Evolutionary conservation across 306 rosid genomes (phyloP).

Genomic region (Prunus padus): DNA sequence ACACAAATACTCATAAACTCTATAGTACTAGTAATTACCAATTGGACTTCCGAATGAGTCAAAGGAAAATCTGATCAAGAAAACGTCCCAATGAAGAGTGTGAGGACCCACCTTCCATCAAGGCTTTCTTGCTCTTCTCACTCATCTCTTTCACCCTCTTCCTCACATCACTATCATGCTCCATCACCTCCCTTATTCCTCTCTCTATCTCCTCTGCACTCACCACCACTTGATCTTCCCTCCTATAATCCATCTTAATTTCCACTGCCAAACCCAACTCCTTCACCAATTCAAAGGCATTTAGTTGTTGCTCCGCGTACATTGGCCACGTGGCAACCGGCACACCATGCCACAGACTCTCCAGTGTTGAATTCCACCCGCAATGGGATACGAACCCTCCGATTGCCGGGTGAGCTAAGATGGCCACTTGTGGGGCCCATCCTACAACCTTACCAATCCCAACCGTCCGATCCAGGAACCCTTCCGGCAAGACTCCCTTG

Average conservation of each 20-base stretch:
- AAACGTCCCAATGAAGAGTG: not conserved
- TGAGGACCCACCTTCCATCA: conserved; percentile 23
- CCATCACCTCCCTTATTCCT: conserved; percentile 23
- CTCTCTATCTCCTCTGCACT: conserved; percentile 5
- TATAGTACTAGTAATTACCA: no score
- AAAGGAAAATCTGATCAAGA: conserved; percentile 1
- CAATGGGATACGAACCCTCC: conserved; percentile 37
- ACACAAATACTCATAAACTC: no score
- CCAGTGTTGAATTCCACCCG: conserved; percentile 30
- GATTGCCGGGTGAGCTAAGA: conserved; percentile 11
- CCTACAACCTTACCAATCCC: conserved; percentile 9
- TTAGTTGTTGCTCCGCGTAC: conserved; percentile 23
- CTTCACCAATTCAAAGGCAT: conserved; percentile 21
- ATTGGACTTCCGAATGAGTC: no score
- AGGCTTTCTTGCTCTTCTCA: conserved; percentile 5
- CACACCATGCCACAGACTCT: conserved; percentile 29
- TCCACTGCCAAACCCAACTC: conserved; percentile 23
- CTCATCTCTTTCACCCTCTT: conserved; percentile 13
- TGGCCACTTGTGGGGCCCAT: conserved; percentile 25
- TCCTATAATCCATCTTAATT: conserved; percentile 3
- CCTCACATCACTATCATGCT: not conserved
- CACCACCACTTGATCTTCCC: not conserved
- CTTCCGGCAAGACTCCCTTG: conserved; percentile 7
- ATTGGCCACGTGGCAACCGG: conserved; percentile 32
- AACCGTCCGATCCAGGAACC: conserved; percentile 17